Evolutionary conservation across 768 basidiomycete genomes (phyloP).

Genomic region (Russula olivacea): DNA sequence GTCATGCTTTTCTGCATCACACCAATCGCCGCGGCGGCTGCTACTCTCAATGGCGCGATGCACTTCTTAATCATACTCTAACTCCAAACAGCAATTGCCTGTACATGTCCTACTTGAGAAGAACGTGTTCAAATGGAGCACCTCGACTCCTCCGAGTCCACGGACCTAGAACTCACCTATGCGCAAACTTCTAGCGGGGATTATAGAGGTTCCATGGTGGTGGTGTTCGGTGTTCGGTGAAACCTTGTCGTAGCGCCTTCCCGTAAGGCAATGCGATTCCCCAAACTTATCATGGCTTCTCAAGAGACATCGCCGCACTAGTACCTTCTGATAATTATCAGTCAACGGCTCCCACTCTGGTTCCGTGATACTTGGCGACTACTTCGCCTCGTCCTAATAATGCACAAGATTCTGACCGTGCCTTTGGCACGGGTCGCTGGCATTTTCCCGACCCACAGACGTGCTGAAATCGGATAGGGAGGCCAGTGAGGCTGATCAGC

Average conservation of each 20-base stretch:
- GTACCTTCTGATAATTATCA: neutral
- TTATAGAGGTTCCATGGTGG: no score
- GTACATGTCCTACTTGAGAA: no score
- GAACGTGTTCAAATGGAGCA: no score
- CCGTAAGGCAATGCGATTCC: neutral
- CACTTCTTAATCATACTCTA: neutral
- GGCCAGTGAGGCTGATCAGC: no score
- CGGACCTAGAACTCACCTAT: no score
- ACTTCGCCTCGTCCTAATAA: neutral
- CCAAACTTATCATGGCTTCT: neutral
- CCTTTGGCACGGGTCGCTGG: neutral
- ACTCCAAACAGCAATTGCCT: neutral
- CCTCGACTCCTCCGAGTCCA: no score
- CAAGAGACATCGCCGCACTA: neutral
- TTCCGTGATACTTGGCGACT: neutral
- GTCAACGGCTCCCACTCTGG: neutral
- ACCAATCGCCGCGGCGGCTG: neutral
- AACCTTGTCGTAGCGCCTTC: no score
- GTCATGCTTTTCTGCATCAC: neutral
- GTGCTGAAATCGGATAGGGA: no score
- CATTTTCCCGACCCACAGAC: neutral
- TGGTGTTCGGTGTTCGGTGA: no score
- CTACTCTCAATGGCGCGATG: neutral
- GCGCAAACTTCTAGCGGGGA: no score
- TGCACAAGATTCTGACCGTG: no score